These are phyloP conservation scores for Blastomyces parvus DNA, from an alignment of 2,329 filamentous ascomycete species.

Conservation along the genomic window DNA sequence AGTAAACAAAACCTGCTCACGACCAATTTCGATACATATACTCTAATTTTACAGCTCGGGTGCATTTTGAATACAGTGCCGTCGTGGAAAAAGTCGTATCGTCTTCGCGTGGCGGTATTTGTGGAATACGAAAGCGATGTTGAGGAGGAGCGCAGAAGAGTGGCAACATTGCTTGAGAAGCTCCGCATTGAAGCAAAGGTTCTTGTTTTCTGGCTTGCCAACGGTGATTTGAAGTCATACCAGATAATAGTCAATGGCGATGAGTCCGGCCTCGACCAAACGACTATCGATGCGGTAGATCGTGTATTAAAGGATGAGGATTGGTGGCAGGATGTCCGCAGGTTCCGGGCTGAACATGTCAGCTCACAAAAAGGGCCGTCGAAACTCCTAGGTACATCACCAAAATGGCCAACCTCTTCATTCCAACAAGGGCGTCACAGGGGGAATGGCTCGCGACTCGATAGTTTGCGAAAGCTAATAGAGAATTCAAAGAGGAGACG, in stretches of 20 bases:
- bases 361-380: slow-evolving; percentile 14
- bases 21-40: slow-evolving; percentile 86
- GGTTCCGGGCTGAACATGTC: slow-evolving; percentile 27
- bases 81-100: slow-evolving; percentile 65
- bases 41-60: slow-evolving; percentile 75
- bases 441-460: slow-evolving; percentile 40
- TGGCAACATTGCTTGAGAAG: slow-evolving; percentile 67
- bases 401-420: slow-evolving; percentile 45
- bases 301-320: slow-evolving; percentile 59
- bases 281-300: slow-evolving; percentile 53
- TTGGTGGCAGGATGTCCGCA: slow-evolving; percentile 73
- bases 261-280: slow-evolving; percentile 40
- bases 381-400: slow-evolving; percentile 32
- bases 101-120: slow-evolving; percentile 70
- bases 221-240: slow-evolving; percentile 61
- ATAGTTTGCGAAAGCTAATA: slow-evolving; percentile 54
- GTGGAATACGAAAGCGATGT: slow-evolving; percentile 83
- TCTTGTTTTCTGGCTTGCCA: slow-evolving; percentile 71
- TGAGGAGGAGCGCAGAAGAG: slow-evolving; percentile 62
- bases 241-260: slow-evolving; percentile 69
- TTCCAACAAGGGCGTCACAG: slow-evolving; percentile 43
- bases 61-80: slow-evolving; percentile 76
- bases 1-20: slow-evolving; percentile 60
- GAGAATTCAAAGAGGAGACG: slow-evolving; percentile 48
- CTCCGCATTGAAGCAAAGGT: slow-evolving; percentile 72